Evolutionary conservation across 805 yeast genomes (phyloP), one percentile per base, ranked within the genome.

Genomic region (Spathaspora hagerdaliae): DNA sequence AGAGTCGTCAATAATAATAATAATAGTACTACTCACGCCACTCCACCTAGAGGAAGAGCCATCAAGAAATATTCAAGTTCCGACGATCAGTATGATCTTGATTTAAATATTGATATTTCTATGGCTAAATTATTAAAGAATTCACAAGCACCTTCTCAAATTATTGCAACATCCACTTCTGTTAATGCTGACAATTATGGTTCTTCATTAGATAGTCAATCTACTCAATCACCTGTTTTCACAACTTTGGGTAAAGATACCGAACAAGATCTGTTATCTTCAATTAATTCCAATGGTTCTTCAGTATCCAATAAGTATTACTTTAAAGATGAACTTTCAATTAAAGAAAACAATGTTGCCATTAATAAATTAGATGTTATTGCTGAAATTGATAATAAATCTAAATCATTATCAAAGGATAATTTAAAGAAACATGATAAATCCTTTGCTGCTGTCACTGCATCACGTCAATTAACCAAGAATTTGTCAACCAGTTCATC

Each of bases 101-200:
- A 71, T 45, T 52, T 73, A 36, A 79, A 74, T 43, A 73, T 76
- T 37, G 75, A 73, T 24, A 69, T 66, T n/a, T 67, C 74, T 31
- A 65, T 73, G 72, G 79, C 81, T 2, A 61, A 57, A 41, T 61
- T 75, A 19, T 54, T 69, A 48, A 50, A 36, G 26, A 44, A n/a
- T 42, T 49, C 27, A 35, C 43, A 11, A 7, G 36, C 12, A 29
- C 24, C 24, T 19, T 19, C 24, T 19, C 24, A 19, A 19, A 19
- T 19, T 3, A 19, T 19, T 3, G 11, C n/a, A 34, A 31, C 29
- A 39, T 71, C 77, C 4, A 72, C 78, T 1, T 44, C 67, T 5
- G 78, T 73, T 27, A 69, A 75, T 51, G 73, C n/a, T 32, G 41
- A 39, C 12, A 33, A 39, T 11, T 39, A 29, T 24, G 41, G 41